Base-by-base conservation (phyloP, 176 grass and related monocot species). In the Themeda triandra region DNA sequence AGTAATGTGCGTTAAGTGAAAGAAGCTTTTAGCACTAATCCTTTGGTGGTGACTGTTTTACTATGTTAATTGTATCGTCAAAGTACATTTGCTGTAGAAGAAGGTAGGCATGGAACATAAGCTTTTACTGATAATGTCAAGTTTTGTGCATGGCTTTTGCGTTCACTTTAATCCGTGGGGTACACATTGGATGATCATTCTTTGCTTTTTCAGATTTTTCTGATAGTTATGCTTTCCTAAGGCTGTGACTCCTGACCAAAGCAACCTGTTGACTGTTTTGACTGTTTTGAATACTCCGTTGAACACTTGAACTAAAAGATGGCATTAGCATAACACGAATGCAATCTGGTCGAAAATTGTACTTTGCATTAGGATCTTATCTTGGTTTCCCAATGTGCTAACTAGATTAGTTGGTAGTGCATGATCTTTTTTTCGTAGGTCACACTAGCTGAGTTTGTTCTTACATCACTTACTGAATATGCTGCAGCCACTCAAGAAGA, bases 401-500 rank as follows among this genome's bases (percentile, higher is more conserved):
- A 35, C 83, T 45, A 46, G 54, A 66, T 58, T 65, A 45, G 35
- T 12, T 64, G 1, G 19, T 63, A 33, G 6, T 8, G 28, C 23
- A n/a, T 18, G 42, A 13, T 18, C 1, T 4, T n/a, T 15, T 66
- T 24, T 28, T 60, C 13, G 28, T 66, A 65, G 72, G 45, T 19
- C 40, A 2, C 29, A 76, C 35, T 66, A 31, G 10, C 54, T 19
- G 8, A 31, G 24, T 27, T 13, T 29, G 23, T 36, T 31, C 70
- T 86, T 21, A 68, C 56, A 77, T 0, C 4, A 27, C 28, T 11
- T 62, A 44, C 25, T 49, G 17, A 75, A 87, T 51, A 15, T 66
- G 7, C 13, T 67, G 6, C 87, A 99, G 96, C 71, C 58, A 96
- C 88, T 70, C 93, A 99, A 63, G 96, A 99, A 78, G 96, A 89